Conservation (phyloP, 257 asterid species). For the Pogostemon cablin region DNA sequence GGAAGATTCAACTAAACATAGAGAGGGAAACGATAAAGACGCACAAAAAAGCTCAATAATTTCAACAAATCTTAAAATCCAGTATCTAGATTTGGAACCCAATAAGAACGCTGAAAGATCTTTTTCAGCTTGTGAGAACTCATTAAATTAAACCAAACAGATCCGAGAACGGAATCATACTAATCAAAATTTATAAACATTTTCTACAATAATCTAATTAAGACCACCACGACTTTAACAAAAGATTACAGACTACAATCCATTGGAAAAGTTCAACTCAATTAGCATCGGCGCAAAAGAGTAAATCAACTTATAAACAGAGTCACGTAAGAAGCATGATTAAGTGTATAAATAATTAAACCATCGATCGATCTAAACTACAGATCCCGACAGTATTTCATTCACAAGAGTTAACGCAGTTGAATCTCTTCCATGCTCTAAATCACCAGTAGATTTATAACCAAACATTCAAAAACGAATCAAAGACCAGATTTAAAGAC, state of each 20-base stretch:
- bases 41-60: neutral
- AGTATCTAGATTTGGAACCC: no score
- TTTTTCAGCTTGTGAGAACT: no score
- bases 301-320: neutral
- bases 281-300: neutral
- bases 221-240: neutral
- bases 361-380: neutral
- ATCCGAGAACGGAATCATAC: neutral
- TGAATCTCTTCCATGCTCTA: neutral
- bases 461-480: neutral
- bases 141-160: no score
- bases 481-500: neutral
- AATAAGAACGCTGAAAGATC: no score
- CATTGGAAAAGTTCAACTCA: neutral
- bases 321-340: neutral
- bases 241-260: neutral
- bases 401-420: neutral
- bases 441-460: neutral
- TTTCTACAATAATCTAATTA: neutral
- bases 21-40: neutral
- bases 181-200: no score
- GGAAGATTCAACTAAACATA: neutral
- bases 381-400: constrained; percentile 5
- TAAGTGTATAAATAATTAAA: neutral
- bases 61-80: no score